Evolutionary conservation across 495 filamentous ascomycete genomes (phyloP), one percentile per base, ranked within the genome.

Genomic region (Trichoderma virens): DNA sequence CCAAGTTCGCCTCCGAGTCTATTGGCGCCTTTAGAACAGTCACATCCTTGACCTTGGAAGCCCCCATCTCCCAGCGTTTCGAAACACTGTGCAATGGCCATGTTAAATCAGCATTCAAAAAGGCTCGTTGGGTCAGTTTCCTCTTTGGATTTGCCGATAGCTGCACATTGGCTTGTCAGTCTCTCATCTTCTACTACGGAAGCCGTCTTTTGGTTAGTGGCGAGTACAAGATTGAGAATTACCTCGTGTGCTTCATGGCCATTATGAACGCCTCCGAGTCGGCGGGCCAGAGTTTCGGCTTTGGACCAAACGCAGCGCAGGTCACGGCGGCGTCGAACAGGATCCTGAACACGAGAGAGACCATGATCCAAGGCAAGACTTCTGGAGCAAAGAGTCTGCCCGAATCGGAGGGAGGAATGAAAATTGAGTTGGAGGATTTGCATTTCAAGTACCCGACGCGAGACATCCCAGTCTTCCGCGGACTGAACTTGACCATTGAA

Each of bases 1-100:
- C 83, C 25, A 79, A 83, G 64, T 86, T 86, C 60, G 83, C 83
- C n/a, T 79, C 83, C 62, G 85, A 88, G 71, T 75, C 84, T 16
- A 82, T 86, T 56, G 74, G 79, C 5, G 83, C 83, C 8, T 85
- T 84, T 69, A 73, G 85, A 27, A 87, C 85, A 11, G 85, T 88
- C 16, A 77, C 79, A 23, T 76, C 71, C 65, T 74, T 86, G 14
- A 82, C 81, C 38, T 76, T 86, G 65, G 85, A 87, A 64, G 75
- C 80, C 27, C 77, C 75, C 64, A 85, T 87, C 51, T 75, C 71
- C 60, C 43, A 73, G 9, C 75, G 82, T 43, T 82, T 81, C 67
- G 68, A 75, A 8, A 25, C 39, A 2, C 69, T 82, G 30, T 72
- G 81, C 20, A 59, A 64, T 27, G 65, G 72, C 30, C 79, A 82